Evolutionary conservation across 345 rosid species (phyloP).

Genomic region (Physaria fendleri): DNA sequence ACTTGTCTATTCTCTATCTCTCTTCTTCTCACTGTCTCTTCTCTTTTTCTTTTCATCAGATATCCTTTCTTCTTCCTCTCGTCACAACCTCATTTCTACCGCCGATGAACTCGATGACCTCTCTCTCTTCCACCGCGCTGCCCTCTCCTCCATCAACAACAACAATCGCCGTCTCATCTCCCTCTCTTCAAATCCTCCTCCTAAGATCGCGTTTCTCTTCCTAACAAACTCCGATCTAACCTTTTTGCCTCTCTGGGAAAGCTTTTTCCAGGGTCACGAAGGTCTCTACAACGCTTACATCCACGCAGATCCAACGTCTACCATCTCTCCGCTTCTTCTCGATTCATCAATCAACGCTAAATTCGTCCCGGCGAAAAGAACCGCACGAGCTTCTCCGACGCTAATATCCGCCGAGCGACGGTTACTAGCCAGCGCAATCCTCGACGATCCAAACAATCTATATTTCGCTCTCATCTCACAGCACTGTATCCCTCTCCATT

Average conservation of each 20-base stretch:
- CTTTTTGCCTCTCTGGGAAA: slow-evolving; percentile 73
- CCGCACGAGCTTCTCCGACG: slow-evolving; percentile 64
- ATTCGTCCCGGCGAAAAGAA: slow-evolving; percentile 51
- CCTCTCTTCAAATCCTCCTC: slow-evolving; percentile 41
- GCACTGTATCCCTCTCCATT: slow-evolving; percentile 79
- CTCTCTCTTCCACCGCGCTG: slow-evolving; percentile 57
- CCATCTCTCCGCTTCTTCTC: slow-evolving; percentile 22
- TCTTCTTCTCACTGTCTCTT: slow-evolving; percentile 49
- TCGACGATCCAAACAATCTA: slow-evolving; percentile 73
- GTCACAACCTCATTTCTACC: slow-evolving; percentile 28
- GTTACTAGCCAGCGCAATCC: slow-evolving; percentile 61
- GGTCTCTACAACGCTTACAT: slow-evolving; percentile 65
- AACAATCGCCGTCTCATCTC: slow-evolving; percentile 27
- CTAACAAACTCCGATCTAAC: slow-evolving; percentile 78
- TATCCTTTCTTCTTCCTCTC: slow-evolving; percentile 42
- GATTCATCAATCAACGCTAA: slow-evolving; percentile 35
- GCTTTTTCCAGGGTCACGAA: slow-evolving; percentile 49
- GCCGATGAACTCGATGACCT: slow-evolving; percentile 55
- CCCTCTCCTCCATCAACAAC: slow-evolving; percentile 15
- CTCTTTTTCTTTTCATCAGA: slow-evolving; percentile 47
- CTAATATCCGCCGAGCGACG: slow-evolving; percentile 72
- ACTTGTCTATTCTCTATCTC: slow-evolving; percentile 37
- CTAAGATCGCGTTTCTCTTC: slow-evolving; percentile 89
- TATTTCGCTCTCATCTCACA: slow-evolving; percentile 83
- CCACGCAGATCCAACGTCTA: slow-evolving; percentile 58